Base-by-base conservation (phyloP, 1,139 yeast genomes). In the Nadsonia commutata region DNA sequence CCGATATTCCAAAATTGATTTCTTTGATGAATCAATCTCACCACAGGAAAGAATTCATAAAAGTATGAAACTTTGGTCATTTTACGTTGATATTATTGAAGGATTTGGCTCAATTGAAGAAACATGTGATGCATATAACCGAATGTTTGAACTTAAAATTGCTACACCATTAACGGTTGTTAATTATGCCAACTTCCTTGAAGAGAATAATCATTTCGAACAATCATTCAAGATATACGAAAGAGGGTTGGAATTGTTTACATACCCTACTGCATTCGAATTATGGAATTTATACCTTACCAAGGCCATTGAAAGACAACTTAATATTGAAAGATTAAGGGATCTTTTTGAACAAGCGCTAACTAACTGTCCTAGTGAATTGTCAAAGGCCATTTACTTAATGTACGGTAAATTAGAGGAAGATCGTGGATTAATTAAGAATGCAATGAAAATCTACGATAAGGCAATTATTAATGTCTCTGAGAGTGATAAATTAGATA, bases 1-100 rank as follows among this genome's bases (percentile, higher is more conserved):
- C 2, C 56, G 62, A 39, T 45, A 45, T 9, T 56, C 59, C 18
- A 49, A 44, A 3, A 52, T 69, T 13, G 59, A 62, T 42, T 71
- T 58, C 50, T 61, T 64, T 31, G 76, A 75, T 51, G 61, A 63
- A n/a, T 54, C 64, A 1, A 48, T 68, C 1, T 65, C 79, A 4
- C 74, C 82, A 0, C 85, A 80, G 50, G 64, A 70, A 27, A 62
- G 84, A 20, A 54, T 80, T 3, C 77, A 73, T 54, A 78, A 74
- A 52, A 76, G 83, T 3, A 63, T 66, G 42, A 73, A 72, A 46
- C 59, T 85, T 3, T 86, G 95, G 95, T 63, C 74, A 6, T 75
- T 76, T 49, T 84, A 82, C 55, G 60, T 85, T 31, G 95, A 85
- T 54, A 59, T 84, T 21, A 67, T 80, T 18, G 94, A 83, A 58